A percentile compares a stretch with the other conserved stretches of the same genome.
phyloP scores from a whole-genome alignment of 2,329 filamentous ascomycete genomes.

The Zalaria obscura region DNA sequence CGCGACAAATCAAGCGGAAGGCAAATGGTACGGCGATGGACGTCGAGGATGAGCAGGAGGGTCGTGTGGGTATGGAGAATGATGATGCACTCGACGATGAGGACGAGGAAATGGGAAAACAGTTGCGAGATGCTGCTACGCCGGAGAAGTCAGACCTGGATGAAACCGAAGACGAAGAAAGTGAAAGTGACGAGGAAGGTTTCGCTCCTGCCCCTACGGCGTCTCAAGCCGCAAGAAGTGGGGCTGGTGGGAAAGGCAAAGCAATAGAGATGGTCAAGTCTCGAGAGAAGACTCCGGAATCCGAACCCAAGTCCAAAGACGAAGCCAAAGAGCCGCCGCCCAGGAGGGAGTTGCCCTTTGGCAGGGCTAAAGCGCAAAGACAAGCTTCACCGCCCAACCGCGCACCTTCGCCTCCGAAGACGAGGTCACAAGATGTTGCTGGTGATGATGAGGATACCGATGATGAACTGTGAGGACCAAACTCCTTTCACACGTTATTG shows the following conservation, averaged over 20 bases:
- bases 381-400: background rate
- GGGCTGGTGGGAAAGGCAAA: background rate
- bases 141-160: slow-evolving; percentile 11
- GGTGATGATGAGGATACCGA: slow-evolving; percentile 18
- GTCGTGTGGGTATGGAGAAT: slow-evolving; percentile 21
- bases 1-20: slow-evolving; percentile 18
- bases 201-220: slow-evolving; percentile 6
- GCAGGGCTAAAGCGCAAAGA: slow-evolving; percentile 8
- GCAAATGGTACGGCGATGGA: slow-evolving; percentile 7
- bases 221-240: slow-evolving; percentile 3
- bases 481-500: too few relatives aligned
- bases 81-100: slow-evolving; percentile 31
- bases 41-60: slow-evolving; percentile 9
- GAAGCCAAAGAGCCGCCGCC: slow-evolving; percentile 15
- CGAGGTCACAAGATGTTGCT: slow-evolving; percentile 1
- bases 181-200: slow-evolving; percentile 9
- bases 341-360: slow-evolving; percentile 32
- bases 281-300: background rate
- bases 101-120: slow-evolving; percentile 15
- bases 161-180: slow-evolving; percentile 12
- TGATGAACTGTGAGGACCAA: slow-evolving; percentile 14
- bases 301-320: background rate
- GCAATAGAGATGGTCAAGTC: background rate
- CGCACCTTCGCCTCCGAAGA: background rate
- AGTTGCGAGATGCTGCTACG: slow-evolving; percentile 7